Evolutionary conservation across 768 basidiomycete genomes (phyloP).

Genomic region (Lactarius deliciosus): DNA sequence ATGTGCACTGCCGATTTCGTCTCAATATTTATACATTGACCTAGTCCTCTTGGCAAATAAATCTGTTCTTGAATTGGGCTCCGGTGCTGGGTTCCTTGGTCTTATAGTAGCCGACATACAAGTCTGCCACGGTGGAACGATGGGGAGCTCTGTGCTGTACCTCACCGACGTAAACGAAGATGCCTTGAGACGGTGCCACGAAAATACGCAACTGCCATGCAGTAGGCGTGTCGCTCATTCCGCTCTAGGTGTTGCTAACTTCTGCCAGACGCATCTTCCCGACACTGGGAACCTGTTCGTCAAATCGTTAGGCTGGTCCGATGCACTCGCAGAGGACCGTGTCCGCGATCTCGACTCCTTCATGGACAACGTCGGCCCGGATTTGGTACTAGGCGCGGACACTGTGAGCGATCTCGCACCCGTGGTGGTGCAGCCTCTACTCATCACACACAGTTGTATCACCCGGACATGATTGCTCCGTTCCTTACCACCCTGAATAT

Average conservation of each 20-base stretch:
- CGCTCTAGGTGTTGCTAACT: background rate
- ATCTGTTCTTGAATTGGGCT: conserved; percentile 70
- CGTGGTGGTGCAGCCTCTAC: background rate
- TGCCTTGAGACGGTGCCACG: conserved; percentile 59
- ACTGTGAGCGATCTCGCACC: conserved; percentile 41
- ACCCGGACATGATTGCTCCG: conserved; percentile 24
- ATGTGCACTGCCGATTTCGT: background rate
- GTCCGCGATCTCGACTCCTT: conserved; percentile 33
- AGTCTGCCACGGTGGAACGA: conserved; percentile 30
- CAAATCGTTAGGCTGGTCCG: conserved; percentile 63
- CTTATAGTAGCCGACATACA: conserved; percentile 61
- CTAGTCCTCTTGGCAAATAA: conserved; percentile 45
- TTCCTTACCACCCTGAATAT: conserved; percentile 27
- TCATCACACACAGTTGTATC: conserved; percentile 16
- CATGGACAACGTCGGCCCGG: conserved; percentile 47
- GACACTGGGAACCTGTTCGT: conserved; percentile 48
- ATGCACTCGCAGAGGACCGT: conserved; percentile 44
- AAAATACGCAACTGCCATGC: conserved; percentile 61
- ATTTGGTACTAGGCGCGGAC: conserved; percentile 73
- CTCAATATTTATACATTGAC: conserved; percentile 2
- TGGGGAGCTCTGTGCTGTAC: conserved; percentile 6
- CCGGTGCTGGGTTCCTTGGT: conserved; percentile 75
- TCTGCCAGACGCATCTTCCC: conserved; percentile 53
- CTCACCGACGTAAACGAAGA: conserved; percentile 65
- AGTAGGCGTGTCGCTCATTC: conserved; percentile 47